phyloP scores from a whole-genome alignment of 2,329 filamentous ascomycete species.

The Nemania diffusa region DNA sequence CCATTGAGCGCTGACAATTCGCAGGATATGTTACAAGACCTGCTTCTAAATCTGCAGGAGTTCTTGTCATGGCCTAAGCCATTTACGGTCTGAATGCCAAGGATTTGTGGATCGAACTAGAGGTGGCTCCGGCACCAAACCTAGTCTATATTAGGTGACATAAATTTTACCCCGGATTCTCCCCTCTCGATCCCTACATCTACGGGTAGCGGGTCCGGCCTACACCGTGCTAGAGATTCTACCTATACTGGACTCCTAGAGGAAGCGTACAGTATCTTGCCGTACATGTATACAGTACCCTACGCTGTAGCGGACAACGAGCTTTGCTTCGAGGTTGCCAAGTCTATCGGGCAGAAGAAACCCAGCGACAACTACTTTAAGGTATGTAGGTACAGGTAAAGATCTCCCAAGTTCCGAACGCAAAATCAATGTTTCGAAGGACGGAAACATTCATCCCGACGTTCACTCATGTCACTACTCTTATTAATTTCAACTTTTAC shows the following conservation, averaged over 20 bases:
- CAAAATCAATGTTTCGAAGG: background rate
- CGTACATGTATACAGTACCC: constrained; percentile 5
- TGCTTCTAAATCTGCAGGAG: constrained; percentile 14
- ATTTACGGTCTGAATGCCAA: constrained; percentile 12
- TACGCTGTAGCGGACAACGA: background rate
- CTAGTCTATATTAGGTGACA: constrained; percentile 32
- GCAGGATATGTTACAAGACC: constrained; percentile 7
- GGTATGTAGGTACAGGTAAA: constrained; percentile 5
- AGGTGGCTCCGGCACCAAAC: constrained; percentile 27
- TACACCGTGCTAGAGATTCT: constrained; percentile 16
- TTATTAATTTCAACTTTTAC: background rate
- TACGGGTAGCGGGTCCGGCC: constrained; percentile 32
- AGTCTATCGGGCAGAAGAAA: constrained; percentile 2
- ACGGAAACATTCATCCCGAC: background rate
- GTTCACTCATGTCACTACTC: background rate
- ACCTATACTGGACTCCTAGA: background rate
- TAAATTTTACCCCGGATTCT: constrained; percentile 47
- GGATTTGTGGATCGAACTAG: constrained; percentile 14
- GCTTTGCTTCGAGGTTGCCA: constrained; percentile 16
- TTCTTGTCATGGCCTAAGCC: constrained; percentile 8
- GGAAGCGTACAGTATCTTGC: constrained; percentile 1
- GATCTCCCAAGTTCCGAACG: background rate
- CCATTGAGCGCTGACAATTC: background rate
- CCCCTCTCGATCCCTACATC: constrained; percentile 34
- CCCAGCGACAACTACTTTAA: background rate